A percentile compares a stretch with the other conserved stretches of the same genome.
These are phyloP conservation scores for Aspergillaceae sp. DNA, from an alignment of 2,329 filamentous ascomycete species.

Conservation along the genomic window DNA sequence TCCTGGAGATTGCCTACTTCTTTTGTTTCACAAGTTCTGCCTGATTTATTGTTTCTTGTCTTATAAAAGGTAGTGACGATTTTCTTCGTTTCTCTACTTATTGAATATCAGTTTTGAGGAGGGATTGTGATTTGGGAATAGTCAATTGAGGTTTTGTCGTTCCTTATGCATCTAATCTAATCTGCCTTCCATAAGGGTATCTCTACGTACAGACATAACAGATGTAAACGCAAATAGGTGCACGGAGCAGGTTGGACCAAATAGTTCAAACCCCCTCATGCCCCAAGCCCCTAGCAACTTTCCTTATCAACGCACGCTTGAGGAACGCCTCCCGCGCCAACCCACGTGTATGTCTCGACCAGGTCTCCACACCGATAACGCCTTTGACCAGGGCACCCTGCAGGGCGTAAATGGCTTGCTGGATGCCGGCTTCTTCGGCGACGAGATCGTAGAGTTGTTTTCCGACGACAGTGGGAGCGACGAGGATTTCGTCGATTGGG, in stretches of 20 bases:
- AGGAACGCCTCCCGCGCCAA: slow-evolving; percentile 41
- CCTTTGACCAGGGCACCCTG: slow-evolving; percentile 39
- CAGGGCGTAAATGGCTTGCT: slow-evolving; percentile 69
- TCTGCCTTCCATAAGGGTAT: not conserved
- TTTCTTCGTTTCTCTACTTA: not conserved
- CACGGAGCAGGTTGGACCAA: not conserved
- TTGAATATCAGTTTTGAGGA: not conserved
- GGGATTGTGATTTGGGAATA: not conserved
- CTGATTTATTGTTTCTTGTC: too few relatives aligned
- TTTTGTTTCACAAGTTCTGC: too few relatives aligned
- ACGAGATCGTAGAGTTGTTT: slow-evolving; percentile 86
- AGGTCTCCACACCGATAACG: slow-evolving; percentile 38
- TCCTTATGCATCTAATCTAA: not conserved
- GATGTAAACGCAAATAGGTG: not conserved
- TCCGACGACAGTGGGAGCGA: slow-evolving; percentile 87
- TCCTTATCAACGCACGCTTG: slow-evolving; percentile 38
- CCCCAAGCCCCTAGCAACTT: slow-evolving; percentile 40
- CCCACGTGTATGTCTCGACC: slow-evolving; percentile 40
- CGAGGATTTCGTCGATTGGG: slow-evolving; percentile 78
- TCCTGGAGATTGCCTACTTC: too few relatives aligned
- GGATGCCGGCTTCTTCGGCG: slow-evolving; percentile 78
- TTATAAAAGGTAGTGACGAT: too few relatives aligned
- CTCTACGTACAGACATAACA: not conserved
- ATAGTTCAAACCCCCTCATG: slow-evolving; percentile 20
- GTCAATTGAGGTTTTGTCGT: not conserved